Evolutionary conservation across 257 asterid species (phyloP).

Genomic region (Mitragyna speciosa): DNA sequence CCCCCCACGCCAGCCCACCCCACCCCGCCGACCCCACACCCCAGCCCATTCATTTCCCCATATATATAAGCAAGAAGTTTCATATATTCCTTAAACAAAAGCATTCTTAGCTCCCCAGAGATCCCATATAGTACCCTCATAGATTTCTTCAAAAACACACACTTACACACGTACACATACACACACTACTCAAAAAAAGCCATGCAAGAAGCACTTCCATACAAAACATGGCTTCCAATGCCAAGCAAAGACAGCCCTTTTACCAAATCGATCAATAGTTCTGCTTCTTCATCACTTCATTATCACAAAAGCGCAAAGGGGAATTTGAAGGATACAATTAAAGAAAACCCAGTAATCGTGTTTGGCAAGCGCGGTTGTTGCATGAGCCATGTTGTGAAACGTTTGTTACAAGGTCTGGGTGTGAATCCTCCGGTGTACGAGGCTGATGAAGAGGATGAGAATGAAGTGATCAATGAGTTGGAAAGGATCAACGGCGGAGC

Average conservation of each 20-base stretch:
- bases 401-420: slow-evolving; percentile 48
- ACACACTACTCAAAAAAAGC: neutral
- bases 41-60: neutral
- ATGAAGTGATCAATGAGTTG: slow-evolving; percentile 28
- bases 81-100: neutral
- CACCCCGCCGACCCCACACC: neutral
- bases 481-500: slow-evolving; percentile 8
- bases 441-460: slow-evolving; percentile 42
- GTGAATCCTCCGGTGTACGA: slow-evolving; percentile 54
- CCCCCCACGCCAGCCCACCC: slow-evolving; percentile 1
- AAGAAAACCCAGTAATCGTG: slow-evolving; percentile 40
- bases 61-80: slow-evolving; percentile 4
- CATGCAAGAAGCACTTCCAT: slow-evolving; percentile 51
- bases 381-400: slow-evolving; percentile 50
- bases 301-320: neutral
- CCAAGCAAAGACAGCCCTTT: slow-evolving; percentile 9
- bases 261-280: neutral
- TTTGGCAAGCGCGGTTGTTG: slow-evolving; percentile 41
- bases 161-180: neutral
- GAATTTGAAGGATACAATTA: slow-evolving; percentile 23
- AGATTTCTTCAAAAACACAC: neutral
- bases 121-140: neutral
- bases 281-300: neutral
- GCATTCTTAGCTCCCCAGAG: neutral
- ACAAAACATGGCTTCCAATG: slow-evolving; percentile 34